These are phyloP conservation scores for Phlegmacium glaucopus DNA, from an alignment of 768 basidiomycete species.

Conservation along the genomic window DNA sequence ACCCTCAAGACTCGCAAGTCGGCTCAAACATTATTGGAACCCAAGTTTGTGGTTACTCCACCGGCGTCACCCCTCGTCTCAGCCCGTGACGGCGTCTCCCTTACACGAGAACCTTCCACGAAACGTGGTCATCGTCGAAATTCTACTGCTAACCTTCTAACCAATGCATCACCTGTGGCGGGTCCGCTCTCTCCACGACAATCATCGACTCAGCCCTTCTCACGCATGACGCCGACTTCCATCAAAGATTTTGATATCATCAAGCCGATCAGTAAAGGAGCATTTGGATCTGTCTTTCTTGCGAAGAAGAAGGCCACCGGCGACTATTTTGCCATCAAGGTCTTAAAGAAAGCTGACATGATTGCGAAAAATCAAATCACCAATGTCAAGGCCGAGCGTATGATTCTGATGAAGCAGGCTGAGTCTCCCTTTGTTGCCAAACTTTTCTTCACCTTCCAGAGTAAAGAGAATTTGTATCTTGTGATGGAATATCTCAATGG, in stretches of 20 bases:
- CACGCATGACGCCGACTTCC: slow-evolving; percentile 81
- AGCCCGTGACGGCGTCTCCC: slow-evolving; percentile 32
- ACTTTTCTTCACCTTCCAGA: slow-evolving; percentile 98
- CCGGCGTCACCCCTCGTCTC: slow-evolving; percentile 69
- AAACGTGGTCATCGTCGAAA: slow-evolving; percentile 68
- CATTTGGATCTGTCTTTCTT: slow-evolving; percentile 97
- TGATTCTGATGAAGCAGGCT: slow-evolving; percentile 99
- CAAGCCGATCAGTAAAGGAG: slow-evolving; percentile 98
- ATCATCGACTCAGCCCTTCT: slow-evolving; percentile 69
- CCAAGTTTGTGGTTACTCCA: slow-evolving; percentile 68
- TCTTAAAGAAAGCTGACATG: slow-evolving; percentile 99
- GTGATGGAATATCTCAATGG: slow-evolving; percentile 99
- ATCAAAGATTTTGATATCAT: slow-evolving; percentile 99
- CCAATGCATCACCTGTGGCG: slow-evolving; percentile 53
- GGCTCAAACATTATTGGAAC: slow-evolving; percentile 58
- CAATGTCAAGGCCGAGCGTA: slow-evolving; percentile 98
- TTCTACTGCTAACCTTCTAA: slow-evolving; percentile 63
- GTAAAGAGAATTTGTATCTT: slow-evolving; percentile 96
- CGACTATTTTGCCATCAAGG: slow-evolving; percentile 99
- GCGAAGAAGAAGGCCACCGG: slow-evolving; percentile 98
- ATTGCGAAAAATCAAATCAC: slow-evolving; percentile 99
- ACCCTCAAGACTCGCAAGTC: slow-evolving; percentile 66
- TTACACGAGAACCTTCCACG: slow-evolving; percentile 43
- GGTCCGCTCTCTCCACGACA: slow-evolving; percentile 85
- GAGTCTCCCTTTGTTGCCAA: slow-evolving; percentile 98